These are phyloP conservation scores for Canna indica DNA, from an alignment of 176 grass and related monocot species.

Conservation along the genomic window DNA sequence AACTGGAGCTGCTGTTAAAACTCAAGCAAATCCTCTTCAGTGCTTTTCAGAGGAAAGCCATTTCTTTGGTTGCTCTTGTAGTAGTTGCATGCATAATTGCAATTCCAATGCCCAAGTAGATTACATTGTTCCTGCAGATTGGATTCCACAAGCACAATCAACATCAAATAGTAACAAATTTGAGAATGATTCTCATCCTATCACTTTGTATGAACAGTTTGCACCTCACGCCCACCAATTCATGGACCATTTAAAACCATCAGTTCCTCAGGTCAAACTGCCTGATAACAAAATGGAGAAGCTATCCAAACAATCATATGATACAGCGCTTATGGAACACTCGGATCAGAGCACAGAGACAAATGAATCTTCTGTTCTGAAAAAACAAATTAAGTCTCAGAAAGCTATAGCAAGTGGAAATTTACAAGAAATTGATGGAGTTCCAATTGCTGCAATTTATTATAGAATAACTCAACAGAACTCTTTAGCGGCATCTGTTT, in stretches of 20 bases:
- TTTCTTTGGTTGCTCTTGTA: slow-evolving; percentile 43
- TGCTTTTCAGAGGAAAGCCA: slow-evolving; percentile 35
- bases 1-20: slow-evolving; percentile 5
- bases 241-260: background rate
- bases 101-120: slow-evolving; percentile 40
- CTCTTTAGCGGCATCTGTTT: slow-evolving; percentile 40
- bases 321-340: slow-evolving; percentile 21
- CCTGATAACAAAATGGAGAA: slow-evolving; percentile 1
- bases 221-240: background rate
- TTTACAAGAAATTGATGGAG: slow-evolving; percentile 27
- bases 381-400: slow-evolving; percentile 20
- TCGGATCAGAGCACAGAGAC: slow-evolving; percentile 29
- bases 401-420: slow-evolving; percentile 26
- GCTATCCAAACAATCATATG: slow-evolving; percentile 13
- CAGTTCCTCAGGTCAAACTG: background rate
- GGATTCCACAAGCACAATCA: slow-evolving; percentile 30
- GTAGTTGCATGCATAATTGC: slow-evolving; percentile 52
- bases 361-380: slow-evolving; percentile 35
- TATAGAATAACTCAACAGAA: slow-evolving; percentile 42
- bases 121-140: slow-evolving; percentile 29
- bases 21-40: slow-evolving; percentile 11
- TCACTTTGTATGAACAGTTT: background rate
- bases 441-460: slow-evolving; percentile 29
- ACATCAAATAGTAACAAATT: slow-evolving; percentile 36
- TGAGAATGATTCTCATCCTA: background rate